phyloP scores from a whole-genome alignment of 2,329 filamentous ascomycete species.

The Didymella arachidicola region DNA sequence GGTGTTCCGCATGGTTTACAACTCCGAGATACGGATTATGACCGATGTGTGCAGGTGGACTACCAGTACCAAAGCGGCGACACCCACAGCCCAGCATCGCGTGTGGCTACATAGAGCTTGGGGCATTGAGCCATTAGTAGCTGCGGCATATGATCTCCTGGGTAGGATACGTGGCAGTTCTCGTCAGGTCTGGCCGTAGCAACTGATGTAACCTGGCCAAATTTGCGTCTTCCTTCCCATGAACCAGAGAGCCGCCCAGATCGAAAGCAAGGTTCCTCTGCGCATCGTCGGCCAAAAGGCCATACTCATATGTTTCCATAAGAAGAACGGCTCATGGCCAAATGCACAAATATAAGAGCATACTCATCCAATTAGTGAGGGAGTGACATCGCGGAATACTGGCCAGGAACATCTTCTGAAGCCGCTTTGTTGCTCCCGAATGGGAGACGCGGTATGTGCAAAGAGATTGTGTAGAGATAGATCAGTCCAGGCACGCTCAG shows the following conservation, averaged over 20 bases:
- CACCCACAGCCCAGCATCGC: not conserved
- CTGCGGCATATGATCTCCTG: not conserved
- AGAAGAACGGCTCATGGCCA: not conserved
- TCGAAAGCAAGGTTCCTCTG: not conserved
- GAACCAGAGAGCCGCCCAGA: not conserved
- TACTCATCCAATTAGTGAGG: not conserved
- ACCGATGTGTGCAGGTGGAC: not conserved
- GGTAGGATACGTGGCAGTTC: conserved; percentile 1
- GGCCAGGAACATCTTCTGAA: not conserved
- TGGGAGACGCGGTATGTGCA: conserved; percentile 1
- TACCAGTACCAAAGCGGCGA: not conserved
- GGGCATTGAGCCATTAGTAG: conserved; percentile 2
- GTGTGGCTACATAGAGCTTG: conserved; percentile 5
- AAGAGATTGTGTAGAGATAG: conserved; percentile 9
- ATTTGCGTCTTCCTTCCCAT: not conserved
- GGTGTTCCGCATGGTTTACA: not conserved
- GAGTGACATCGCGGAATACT: not conserved
- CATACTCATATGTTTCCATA: not conserved
- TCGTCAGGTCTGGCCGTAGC: conserved; percentile 2
- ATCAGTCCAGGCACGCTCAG: conserved; percentile 7
- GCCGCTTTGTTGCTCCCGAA: not conserved
- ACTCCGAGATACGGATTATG: conserved; percentile 3
- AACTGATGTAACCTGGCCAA: not conserved
- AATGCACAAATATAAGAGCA: not conserved
- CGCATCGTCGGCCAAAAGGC: not conserved